A percentile compares a stretch with the other conserved stretches of the same genome.
Conservation (phyloP, 805 yeast species). For the Ogataea haglerorum region DNA sequence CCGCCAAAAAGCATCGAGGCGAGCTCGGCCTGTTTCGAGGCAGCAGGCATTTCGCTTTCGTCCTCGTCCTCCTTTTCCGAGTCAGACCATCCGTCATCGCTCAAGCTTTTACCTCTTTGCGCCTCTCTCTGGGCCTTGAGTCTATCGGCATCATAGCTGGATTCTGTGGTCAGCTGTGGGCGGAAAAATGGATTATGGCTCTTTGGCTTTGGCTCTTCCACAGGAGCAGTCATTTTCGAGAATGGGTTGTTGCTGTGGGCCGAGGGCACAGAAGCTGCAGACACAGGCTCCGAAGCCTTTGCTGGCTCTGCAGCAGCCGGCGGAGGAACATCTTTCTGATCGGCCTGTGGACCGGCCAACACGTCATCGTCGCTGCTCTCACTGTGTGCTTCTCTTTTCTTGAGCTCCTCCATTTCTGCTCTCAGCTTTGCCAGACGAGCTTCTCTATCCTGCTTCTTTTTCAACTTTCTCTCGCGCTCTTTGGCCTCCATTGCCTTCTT, state of each 20-base stretch:
- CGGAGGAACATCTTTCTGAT: conserved; percentile 4
- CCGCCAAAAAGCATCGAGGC: conserved; percentile 57
- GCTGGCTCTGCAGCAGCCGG: conserved; percentile 13
- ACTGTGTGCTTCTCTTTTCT: conserved; percentile 39
- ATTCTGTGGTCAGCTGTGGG: conserved; percentile 33
- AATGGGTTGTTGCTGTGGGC: conserved; percentile 46
- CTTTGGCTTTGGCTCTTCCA: conserved; percentile 7
- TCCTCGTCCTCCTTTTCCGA: conserved; percentile 42
- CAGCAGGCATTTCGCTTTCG: conserved; percentile 45
- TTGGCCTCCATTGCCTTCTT: conserved; percentile 44
- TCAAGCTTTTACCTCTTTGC: conserved; percentile 53
- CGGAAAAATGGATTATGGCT: conserved; percentile 61
- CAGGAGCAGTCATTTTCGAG: conserved; percentile 32
- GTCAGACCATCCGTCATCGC: conserved; percentile 40
- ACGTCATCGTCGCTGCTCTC: conserved; percentile 21
- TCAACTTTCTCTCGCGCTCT: conserved; percentile 36
- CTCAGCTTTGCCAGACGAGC: conserved; percentile 55
- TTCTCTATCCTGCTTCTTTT: conserved; percentile 57
- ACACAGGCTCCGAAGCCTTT: too few relatives aligned
- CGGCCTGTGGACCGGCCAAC: conserved; percentile 12
- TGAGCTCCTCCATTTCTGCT: conserved; percentile 55
- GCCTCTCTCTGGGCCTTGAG: conserved; percentile 70
- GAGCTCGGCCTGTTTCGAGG: conserved; percentile 53
- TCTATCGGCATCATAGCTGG: conserved; percentile 48
- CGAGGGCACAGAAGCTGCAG: conserved; percentile 7